Conservation (phyloP, 306 rosid genomes). For the Castanospermum australe region DNA sequence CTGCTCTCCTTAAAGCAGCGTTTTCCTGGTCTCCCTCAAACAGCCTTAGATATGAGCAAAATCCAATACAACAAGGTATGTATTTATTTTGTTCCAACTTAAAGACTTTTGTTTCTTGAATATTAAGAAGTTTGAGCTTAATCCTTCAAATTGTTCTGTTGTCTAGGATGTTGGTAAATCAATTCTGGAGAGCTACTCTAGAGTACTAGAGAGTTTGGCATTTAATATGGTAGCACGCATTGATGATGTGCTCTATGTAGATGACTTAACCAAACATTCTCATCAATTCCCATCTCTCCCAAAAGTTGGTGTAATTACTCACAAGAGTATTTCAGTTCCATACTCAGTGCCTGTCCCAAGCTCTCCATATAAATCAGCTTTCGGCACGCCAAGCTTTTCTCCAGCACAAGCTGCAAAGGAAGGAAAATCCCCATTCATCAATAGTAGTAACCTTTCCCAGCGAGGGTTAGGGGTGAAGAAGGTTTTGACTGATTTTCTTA, state of each 20-base stretch:
- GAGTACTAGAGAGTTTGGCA: constrained; percentile 91
- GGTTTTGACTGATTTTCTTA: constrained; percentile 77
- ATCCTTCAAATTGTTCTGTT: constrained; percentile 14
- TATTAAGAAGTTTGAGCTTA: not conserved
- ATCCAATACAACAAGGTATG: constrained; percentile 91
- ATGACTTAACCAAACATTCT: constrained; percentile 74
- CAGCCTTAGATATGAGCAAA: constrained; percentile 86
- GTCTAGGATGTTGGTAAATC: constrained; percentile 89
- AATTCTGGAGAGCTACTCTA: constrained; percentile 89
- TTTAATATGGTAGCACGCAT: constrained; percentile 81
- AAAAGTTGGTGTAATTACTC: constrained; percentile 68
- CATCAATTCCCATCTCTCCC: constrained; percentile 61
- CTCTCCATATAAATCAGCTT: constrained; percentile 79
- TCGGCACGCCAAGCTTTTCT: constrained; percentile 65
- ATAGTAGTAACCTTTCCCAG: constrained; percentile 45
- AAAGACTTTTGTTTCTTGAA: not conserved
- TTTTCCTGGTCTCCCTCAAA: constrained; percentile 93
- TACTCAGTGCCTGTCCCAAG: constrained; percentile 55
- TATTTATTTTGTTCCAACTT: not conserved
- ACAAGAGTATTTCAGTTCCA: constrained; percentile 55
- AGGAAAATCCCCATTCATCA: constrained; percentile 54
- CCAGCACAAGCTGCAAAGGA: constrained; percentile 60
- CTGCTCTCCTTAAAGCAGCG: constrained; percentile 80
- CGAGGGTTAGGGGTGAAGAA: constrained; percentile 68
- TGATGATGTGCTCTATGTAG: constrained; percentile 87